Percentiles rank a stretch among this genome's conserved stretches.
These are phyloP conservation scores for Alternaria angustiovoidea DNA, from an alignment of 2,329 filamentous ascomycete species.

Conservation along the genomic window DNA sequence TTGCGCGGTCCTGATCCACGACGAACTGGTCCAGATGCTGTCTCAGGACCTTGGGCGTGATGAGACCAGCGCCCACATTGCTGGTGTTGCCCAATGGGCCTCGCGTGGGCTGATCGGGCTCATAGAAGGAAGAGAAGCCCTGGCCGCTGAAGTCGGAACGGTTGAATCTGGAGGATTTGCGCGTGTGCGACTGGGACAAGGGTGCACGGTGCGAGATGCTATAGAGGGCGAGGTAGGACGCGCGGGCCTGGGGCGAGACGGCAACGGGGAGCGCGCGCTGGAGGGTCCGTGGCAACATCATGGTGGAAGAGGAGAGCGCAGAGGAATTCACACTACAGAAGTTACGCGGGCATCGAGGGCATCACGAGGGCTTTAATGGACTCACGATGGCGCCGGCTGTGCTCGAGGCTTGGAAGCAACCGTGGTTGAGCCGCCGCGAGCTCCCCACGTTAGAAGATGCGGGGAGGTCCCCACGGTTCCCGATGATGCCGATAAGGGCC, in stretches of 20 bases:
- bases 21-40: slow-evolving; percentile 94
- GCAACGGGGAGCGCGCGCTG: slow-evolving; percentile 34
- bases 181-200: slow-evolving; percentile 34
- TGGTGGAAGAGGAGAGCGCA: slow-evolving; percentile 16
- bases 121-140: slow-evolving; percentile 69
- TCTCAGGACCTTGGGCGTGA: slow-evolving; percentile 76
- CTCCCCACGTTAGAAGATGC: slow-evolving; percentile 35
- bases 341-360: not conserved
- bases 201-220: slow-evolving; percentile 33
- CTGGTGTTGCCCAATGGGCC: slow-evolving; percentile 69
- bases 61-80: slow-evolving; percentile 63
- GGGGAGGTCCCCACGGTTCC: slow-evolving; percentile 19
- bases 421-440: slow-evolving; percentile 27
- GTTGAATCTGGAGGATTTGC: slow-evolving; percentile 58
- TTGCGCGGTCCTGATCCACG: slow-evolving; percentile 91
- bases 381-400: slow-evolving; percentile 9
- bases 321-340: slow-evolving; percentile 8
- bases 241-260: slow-evolving; percentile 51
- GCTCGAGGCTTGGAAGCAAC: slow-evolving; percentile 11
- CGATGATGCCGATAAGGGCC: slow-evolving; percentile 21
- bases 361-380: slow-evolving; percentile 18
- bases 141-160: slow-evolving; percentile 69
- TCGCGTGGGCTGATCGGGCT: slow-evolving; percentile 66
- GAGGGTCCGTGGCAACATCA: slow-evolving; percentile 35
- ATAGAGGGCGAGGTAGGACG: slow-evolving; percentile 51